Conservation (phyloP, 2,329 filamentous ascomycete species). For the Monilinia vaccinii-corymbosi region DNA sequence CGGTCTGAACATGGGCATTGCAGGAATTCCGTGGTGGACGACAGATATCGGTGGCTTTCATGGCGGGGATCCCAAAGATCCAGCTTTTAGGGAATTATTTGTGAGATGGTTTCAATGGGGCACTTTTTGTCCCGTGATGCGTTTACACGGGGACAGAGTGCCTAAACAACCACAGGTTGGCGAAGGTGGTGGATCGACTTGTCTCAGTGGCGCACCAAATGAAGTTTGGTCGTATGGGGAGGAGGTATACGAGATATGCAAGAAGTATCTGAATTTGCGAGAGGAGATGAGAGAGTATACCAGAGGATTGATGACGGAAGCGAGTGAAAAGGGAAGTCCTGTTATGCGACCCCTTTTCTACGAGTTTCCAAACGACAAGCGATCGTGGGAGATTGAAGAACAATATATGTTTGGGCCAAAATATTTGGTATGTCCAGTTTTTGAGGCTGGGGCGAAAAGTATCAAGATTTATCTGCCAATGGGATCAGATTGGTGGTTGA, state of each 20-base stretch:
- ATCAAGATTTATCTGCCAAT: slow-evolving; percentile 44
- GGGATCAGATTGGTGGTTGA: slow-evolving; percentile 21
- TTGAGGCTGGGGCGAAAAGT: slow-evolving; percentile 38
- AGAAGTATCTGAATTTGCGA: slow-evolving; percentile 48
- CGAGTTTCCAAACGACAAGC: slow-evolving; percentile 48
- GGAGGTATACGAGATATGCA: slow-evolving; percentile 50
- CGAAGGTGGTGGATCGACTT: slow-evolving; percentile 16
- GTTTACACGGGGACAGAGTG: slow-evolving; percentile 57
- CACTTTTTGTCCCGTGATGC: slow-evolving; percentile 57
- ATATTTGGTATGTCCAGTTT: slow-evolving; percentile 49
- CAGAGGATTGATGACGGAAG: slow-evolving; percentile 47
- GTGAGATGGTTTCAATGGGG: slow-evolving; percentile 64
- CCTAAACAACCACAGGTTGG: slow-evolving; percentile 40
- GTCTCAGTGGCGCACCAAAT: slow-evolving; percentile 40
- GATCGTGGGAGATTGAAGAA: slow-evolving; percentile 47
- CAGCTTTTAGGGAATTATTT: slow-evolving; percentile 51
- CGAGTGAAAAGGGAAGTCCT: slow-evolving; percentile 49
- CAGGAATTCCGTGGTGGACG: slow-evolving; percentile 60
- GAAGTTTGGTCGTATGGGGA: slow-evolving; percentile 60
- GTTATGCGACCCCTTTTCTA: slow-evolving; percentile 56
- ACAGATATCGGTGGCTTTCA: slow-evolving; percentile 65
- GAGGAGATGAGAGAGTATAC: slow-evolving; percentile 51
- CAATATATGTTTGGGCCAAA: slow-evolving; percentile 56
- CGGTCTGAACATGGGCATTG: slow-evolving; percentile 56
- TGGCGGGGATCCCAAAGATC: slow-evolving; percentile 48